Evolutionary conservation across 2,329 filamentous ascomycete genomes (phyloP), one percentile per base, ranked within the genome.

Genomic region (Zymoseptoria passerinii): DNA sequence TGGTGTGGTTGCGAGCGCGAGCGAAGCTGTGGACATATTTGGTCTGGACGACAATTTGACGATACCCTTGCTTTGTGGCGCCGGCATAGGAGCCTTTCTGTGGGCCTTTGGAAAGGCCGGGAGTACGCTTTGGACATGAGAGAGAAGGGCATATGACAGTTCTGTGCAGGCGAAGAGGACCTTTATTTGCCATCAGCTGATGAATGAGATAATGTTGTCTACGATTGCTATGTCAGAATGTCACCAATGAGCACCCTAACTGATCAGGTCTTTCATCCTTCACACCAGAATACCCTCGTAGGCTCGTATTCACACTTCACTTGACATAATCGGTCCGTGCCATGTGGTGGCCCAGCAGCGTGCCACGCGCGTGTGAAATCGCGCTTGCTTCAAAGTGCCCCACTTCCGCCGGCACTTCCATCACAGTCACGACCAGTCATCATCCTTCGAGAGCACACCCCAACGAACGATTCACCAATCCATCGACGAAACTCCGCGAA

Each of bases 31-130:
- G 51, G 91, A 99, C 75, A 70, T 97, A 0, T 96, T 91, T 72
- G 90, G 91, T 52, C 92, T 90, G 88, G 94, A 99, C 70, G 94
- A 99, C 76, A 99, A 99, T 74, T 78, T 99, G 67, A 97, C 92
- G 53, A 99, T 99, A 73, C 94, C 94, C 1, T 85, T 95, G 27
- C 79, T 99, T 53, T 96, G 90, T 71, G 91, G 92, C 23, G 75
- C 90, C 51, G 92, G 92, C 6, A 85, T 99, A 61, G 96, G 89
- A 87, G 88, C 87, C 0, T 96, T 99, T 73, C 80, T 97, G 67
- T 95, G 89, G 76, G 73, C 91, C 53, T 96, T 96, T 79, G 87
- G 63, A 20, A 44, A 44, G n/a, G 35, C 16, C 35, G 35, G 35
- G 35, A n/a, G 13, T 44, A 6, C 35, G 13, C 35, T n/a, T 7